Evolutionary conservation across 768 basidiomycete genomes (phyloP).

Genomic region (Amanita subjunquillea): DNA sequence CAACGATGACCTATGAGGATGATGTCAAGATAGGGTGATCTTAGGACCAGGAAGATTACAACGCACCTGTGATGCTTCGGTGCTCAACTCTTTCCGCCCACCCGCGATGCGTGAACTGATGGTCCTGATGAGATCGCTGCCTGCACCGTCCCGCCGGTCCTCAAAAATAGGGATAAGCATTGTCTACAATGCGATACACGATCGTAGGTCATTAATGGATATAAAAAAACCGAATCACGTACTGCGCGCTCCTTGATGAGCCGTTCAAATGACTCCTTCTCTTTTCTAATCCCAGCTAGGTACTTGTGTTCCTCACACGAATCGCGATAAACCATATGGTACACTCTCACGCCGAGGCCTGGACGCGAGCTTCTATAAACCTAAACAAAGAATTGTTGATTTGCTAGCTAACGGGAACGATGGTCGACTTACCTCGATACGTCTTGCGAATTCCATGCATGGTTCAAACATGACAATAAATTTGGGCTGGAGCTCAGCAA

Average conservation of each 20-base stretch:
- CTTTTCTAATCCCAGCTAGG: conserved; percentile 75
- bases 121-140: conserved; percentile 55
- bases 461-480: conserved; percentile 97
- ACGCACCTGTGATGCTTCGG: conserved; percentile 54
- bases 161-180: conserved; percentile 85
- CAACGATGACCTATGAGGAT: conserved; percentile 71
- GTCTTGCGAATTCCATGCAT: conserved; percentile 82
- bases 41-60: background rate
- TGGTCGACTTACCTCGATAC: conserved; percentile 63
- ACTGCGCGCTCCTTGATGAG: conserved; percentile 90
- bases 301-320: conserved; percentile 96
- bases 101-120: conserved; percentile 84
- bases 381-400: conserved; percentile 24
- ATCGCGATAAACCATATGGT: conserved; percentile 91
- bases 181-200: conserved; percentile 31
- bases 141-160: conserved; percentile 33
- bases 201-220: background rate
- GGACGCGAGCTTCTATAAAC: conserved; percentile 82
- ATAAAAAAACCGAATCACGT: conserved; percentile 18
- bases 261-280: conserved; percentile 90
- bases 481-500: conserved; percentile 80
- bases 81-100: conserved; percentile 57
- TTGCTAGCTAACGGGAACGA: background rate
- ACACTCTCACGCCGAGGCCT: conserved; percentile 76
- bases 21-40: background rate